A percentile compares a stretch with the other conserved stretches of the same genome.
phyloP scores from a whole-genome alignment of 257 asterid species.

The Craterostigma plantagineum region DNA sequence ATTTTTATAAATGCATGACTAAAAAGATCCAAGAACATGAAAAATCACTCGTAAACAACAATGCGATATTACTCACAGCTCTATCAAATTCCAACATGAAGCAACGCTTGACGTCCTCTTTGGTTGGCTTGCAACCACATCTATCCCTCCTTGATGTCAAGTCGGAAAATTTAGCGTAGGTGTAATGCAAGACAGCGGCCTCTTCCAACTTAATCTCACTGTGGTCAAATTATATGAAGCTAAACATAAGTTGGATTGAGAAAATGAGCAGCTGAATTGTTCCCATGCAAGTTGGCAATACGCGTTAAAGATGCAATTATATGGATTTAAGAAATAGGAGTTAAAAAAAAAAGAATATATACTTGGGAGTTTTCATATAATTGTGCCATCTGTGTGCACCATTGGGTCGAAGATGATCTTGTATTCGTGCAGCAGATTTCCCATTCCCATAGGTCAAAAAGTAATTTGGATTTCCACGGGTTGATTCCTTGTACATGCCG shows the following conservation, averaged over 20 bases:
- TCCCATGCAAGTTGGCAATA: not conserved
- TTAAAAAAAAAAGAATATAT: slow-evolving; percentile 13
- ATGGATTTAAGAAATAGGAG: no score
- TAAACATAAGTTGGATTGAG: slow-evolving; percentile 5
- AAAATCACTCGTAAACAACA: not conserved
- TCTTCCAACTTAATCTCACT: slow-evolving; percentile 56
- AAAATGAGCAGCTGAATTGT: slow-evolving; percentile 6
- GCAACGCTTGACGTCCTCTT: slow-evolving; percentile 59
- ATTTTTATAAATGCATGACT: not conserved
- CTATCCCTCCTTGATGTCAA: slow-evolving; percentile 69
- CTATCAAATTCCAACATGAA: slow-evolving; percentile 73
- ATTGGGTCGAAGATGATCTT: slow-evolving; percentile 70
- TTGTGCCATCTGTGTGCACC: slow-evolving; percentile 86
- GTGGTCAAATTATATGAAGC: slow-evolving; percentile 13
- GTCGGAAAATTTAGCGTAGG: slow-evolving; percentile 72
- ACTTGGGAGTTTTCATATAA: slow-evolving; percentile 63
- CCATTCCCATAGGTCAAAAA: slow-evolving; percentile 74
- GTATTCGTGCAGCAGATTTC: slow-evolving; percentile 63
- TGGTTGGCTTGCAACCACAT: slow-evolving; percentile 78
- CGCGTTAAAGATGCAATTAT: slow-evolving; percentile 1
- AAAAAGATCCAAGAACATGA: not conserved
- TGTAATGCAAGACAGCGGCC: slow-evolving; percentile 72
- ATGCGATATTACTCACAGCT: slow-evolving; percentile 32
- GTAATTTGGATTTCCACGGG: slow-evolving; percentile 60
- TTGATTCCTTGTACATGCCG: slow-evolving; percentile 39